Evolutionary conservation across 306 rosid genomes (phyloP), one percentile per base, ranked within the genome.

Genomic region (Lathyrus sativus): DNA sequence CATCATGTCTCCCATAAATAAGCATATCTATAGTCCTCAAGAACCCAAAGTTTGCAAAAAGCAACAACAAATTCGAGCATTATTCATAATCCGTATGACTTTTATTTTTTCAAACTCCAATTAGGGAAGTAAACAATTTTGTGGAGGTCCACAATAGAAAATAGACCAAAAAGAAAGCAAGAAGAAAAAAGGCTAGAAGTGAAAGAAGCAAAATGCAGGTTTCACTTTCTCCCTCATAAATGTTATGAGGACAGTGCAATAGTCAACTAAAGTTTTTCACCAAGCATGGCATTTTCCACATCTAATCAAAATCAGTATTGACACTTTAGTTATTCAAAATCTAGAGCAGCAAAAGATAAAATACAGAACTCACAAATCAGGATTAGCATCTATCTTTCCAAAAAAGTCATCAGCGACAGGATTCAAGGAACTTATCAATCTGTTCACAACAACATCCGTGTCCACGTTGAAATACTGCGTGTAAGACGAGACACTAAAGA

Each of bases 401-500:
- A 86, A 80, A 78, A 93, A 93, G 76, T 93, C 99, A 54, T 90
- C 90, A 63, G 79, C 80, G 50, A 75, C 74, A 19, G 99, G 99
- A 84, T 90, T 71, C 74, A 93, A 71, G 63, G 99, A 87, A 78
- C 88, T 83, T 46, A 87, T 85, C 74, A 93, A 60, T 83, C 99
- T 87, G 86, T 78, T 84, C 41, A 87, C 1, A 71, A 93, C 91
- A 49, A 82, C 44, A 68, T 90, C 99, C 4, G 99, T 88, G 74
- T 93, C 99, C 39, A 93, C 96, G 69, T 93, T 84, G 80, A 93
- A 93, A 75, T 93, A 93, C 69, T 88, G 90, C n/a, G 87, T 57
- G 81, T 93, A 93, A 9, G 99, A 93, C 33, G 87, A 82, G 68
- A 93, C 73, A 75, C 74, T 93, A 74, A 93, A 93, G 69, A 84